Base-by-base conservation (phyloP, 1,284 basidiomycete genomes). In the Leccinum subfulvum region DNA sequence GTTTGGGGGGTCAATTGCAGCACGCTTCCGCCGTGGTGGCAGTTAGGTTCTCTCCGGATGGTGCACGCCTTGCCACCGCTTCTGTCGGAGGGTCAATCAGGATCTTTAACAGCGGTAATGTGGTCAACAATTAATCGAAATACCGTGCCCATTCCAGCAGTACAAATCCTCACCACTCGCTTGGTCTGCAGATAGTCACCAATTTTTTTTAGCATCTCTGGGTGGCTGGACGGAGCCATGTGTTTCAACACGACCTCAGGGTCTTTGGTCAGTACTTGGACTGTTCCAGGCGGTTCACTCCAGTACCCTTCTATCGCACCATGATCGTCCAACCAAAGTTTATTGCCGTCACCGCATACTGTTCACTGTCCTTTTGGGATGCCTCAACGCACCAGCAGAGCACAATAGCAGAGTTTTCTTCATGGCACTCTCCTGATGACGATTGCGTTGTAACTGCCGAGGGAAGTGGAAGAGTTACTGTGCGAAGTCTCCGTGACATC, bases 201-300 rank as follows among this genome's bases (percentile, higher is more conserved):
- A 13, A 11, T 21, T 49, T 6, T 63, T 63, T 26, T 30, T 26
- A 26, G 23, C 28, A 41, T 44, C 30, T 37, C 41, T 16, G n/a
- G 8, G n/a, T 4, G 4, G 10, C 2, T 26, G 23, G 23, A 26
- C 23, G 37, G 30, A 18, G 37, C 9, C 37, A 56, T 16, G 8
- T 37, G 47, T 47, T 62, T 63, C 23, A 33, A 62, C 11, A 4
- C 37, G 8, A 35, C 37, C 7, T 56, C 55, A 3, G 55, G 55
- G 39, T 23, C 37, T 4, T 16, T 54, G 16, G 33, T 3, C 8
- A 16, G 6, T 63, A 52, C 60, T 3, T 52, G 51, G 51, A 1
- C 26, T 26, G 13, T 52, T 52, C 51, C 51, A 8, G 26, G 51
- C 26, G 14, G 10, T 8, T 16, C 51, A 28, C n/a, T 16, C 8